phyloP scores from a whole-genome alignment of 2,329 filamentous ascomycete genomes.

The Boeremia exigua region DNA sequence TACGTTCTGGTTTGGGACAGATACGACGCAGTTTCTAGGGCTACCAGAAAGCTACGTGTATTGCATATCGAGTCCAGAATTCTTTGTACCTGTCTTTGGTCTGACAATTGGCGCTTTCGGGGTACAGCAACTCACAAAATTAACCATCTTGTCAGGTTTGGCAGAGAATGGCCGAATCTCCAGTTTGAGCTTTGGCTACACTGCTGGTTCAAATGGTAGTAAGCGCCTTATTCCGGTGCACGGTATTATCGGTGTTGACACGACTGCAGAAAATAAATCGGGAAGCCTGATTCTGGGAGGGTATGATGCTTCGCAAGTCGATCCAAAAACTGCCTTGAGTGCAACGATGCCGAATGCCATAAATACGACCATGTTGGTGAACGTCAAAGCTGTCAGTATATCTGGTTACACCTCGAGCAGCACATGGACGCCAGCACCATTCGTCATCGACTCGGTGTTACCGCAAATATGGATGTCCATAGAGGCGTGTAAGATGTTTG shows the following conservation, averaged over 20 bases:
- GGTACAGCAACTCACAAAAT: not conserved
- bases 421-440: not conserved
- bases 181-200: not conserved
- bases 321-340: not conserved
- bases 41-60: not conserved
- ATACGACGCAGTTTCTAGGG: not conserved
- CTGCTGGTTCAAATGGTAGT: not conserved
- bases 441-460: not conserved
- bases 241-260: not conserved
- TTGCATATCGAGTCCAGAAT: no score
- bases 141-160: not conserved
- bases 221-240: not conserved
- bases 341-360: not conserved
- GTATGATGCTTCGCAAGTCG: not conserved
- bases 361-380: not conserved
- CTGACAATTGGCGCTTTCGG: not conserved
- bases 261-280: not conserved
- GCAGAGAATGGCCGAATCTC: not conserved
- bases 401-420: not conserved
- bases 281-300: not conserved
- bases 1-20: not conserved
- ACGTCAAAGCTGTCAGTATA: not conserved
- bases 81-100: not conserved
- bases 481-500: not conserved
- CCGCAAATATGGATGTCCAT: not conserved